phyloP scores from a whole-genome alignment of 257 asterid genomes.

The Paulownia fortunei region DNA sequence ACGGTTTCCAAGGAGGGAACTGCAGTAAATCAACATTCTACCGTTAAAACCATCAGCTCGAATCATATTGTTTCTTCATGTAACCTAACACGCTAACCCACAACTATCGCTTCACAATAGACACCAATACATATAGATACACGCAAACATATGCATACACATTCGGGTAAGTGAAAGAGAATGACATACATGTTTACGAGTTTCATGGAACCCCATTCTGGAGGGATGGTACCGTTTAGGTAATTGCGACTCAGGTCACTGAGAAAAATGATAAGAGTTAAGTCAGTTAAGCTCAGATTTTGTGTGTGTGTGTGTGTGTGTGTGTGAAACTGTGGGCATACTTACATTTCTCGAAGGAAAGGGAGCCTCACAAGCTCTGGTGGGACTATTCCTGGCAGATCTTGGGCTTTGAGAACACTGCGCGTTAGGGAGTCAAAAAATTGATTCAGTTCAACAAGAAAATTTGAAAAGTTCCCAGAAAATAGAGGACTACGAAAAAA shows the following conservation, averaged over 20 bases:
- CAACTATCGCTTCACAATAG: background rate
- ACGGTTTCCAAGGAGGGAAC: conserved; percentile 66
- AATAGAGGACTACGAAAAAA: no score
- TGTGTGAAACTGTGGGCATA: background rate
- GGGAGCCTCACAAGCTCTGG: conserved; percentile 59
- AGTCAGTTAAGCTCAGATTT: background rate
- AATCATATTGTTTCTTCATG: no score
- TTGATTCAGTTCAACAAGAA: no score
- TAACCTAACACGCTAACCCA: background rate
- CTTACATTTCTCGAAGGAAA: conserved; percentile 68
- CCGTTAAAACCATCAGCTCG: background rate
- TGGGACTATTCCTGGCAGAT: conserved; percentile 60
- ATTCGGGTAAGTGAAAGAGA: no score
- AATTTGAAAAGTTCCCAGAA: no score
- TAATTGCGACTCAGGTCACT: conserved; percentile 75
- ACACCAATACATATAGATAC: background rate
- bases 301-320: background rate
- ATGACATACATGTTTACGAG: conserved; percentile 60
- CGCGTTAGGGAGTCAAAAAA: no score
- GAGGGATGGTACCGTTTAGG: conserved; percentile 74
- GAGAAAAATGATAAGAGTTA: conserved; percentile 15
- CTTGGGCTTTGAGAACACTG: conserved; percentile 57
- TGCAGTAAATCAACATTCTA: conserved; percentile 38
- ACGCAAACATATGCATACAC: no score
- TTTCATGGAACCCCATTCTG: conserved; percentile 72